Base-by-base conservation (phyloP, 2,329 filamentous ascomycete genomes). In the Ilyonectria robusta region DNA sequence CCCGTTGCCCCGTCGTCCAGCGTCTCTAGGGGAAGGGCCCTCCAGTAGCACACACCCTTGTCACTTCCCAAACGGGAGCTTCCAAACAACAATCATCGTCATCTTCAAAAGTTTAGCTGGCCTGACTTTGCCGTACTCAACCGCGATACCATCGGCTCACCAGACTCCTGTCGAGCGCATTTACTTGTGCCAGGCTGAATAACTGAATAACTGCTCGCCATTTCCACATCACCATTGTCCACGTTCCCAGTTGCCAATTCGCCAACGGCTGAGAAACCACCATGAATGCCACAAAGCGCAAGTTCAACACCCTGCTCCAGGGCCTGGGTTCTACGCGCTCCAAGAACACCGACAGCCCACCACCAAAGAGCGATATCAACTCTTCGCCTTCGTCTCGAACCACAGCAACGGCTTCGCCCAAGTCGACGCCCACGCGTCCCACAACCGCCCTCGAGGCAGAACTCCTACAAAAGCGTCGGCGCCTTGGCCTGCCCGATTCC, bases 221-320 rank as follows among this genome's bases (percentile, higher is more conserved):
- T 10, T n/a, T 21, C 8, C 3, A 15, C n/a, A 15, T 35, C 23
- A 26, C 17, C 15, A 7, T 31, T 31, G 47, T n/a, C 54, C 11
- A 11, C 29, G 1, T 19, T 17, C 19, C 47, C 47, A 44, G 19
- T 29, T 33, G 13, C 31, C 35, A 51, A 40, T 6, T 5, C 26
- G 17, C 6, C 60, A 19, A 23, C 26, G 29, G 13, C 26, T 35
- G 19, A 35, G 13, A 9, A 47, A 55, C 35, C 59, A 82, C 66
- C 70, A 93, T 94, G 84, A 93, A 93, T 77, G 89, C 91, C 26
- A 93, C 91, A n/a, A 95, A 95, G 83, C 88, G 93, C 74, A 95
- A 95, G 81, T 94, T 95, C 83, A 92, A 94, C 80, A 87, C 88
- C 75, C 86, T 94, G 17, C 84, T 95, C 31, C 92, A 94, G 77